phyloP scores from a whole-genome alignment of 1,284 basidiomycete genomes.

The Tausonia pullulans region DNA sequence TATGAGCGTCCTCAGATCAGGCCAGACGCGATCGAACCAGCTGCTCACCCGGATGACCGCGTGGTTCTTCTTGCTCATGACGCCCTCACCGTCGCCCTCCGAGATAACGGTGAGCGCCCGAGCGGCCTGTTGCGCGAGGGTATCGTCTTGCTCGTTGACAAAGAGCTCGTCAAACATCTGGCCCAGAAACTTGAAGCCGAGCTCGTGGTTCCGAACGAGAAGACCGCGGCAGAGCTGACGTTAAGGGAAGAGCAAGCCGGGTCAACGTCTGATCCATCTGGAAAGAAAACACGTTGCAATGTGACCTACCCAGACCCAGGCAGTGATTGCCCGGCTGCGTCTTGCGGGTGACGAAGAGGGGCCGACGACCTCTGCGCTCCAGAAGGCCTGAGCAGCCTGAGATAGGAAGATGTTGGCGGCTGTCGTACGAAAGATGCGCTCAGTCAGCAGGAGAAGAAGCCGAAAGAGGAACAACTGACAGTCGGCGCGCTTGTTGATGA shows the following conservation, averaged over 20 bases:
- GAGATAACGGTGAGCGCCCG: slow-evolving; percentile 56
- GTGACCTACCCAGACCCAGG: slow-evolving; percentile 57
- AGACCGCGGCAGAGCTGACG: slow-evolving; percentile 62
- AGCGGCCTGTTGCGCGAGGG: slow-evolving; percentile 56
- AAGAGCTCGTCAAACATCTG: slow-evolving; percentile 55
- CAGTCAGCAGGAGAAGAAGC: neutral
- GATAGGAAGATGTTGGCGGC: slow-evolving; percentile 12
- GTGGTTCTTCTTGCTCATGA: slow-evolving; percentile 65
- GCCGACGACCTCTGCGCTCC: slow-evolving; percentile 37
- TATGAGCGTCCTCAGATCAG: neutral
- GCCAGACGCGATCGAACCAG: neutral
- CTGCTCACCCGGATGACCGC: slow-evolving; percentile 55
- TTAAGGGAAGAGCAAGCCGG: neutral
- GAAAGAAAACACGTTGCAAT: slow-evolving; percentile 5
- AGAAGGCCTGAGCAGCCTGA: slow-evolving; percentile 19
- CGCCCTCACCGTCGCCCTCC: slow-evolving; percentile 41
- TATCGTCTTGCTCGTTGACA: slow-evolving; percentile 19
- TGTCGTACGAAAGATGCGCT: slow-evolving; percentile 33
- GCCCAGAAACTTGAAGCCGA: slow-evolving; percentile 48
- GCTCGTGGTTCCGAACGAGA: slow-evolving; percentile 57
- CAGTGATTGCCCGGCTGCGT: slow-evolving; percentile 40
- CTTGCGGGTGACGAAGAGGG: slow-evolving; percentile 20
- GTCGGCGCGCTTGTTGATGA: slow-evolving; percentile 62
- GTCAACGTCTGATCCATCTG: no score
- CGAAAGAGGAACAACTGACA: slow-evolving; percentile 36